Percentiles rank a stretch among this genome's conserved stretches.
These are phyloP conservation scores for Bacterosira constricta DNA, from an alignment of 108 stramenopile genomes.

Conservation along the genomic window DNA sequence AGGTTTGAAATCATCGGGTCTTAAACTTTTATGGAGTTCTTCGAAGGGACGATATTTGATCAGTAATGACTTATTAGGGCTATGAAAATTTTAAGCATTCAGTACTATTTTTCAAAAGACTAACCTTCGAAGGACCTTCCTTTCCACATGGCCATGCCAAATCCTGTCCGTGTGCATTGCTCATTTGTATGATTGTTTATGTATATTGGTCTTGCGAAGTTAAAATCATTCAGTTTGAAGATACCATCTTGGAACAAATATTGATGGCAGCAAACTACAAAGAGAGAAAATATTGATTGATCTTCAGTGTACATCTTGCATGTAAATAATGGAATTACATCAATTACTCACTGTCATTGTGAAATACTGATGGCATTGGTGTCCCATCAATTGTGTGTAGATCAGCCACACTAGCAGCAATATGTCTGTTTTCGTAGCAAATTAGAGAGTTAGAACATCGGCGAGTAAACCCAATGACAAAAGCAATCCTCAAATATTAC, in stretches of 20 bases:
- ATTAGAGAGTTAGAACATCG: neutral
- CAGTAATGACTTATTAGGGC: too few relatives aligned
- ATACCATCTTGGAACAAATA: slow-evolving; percentile 59
- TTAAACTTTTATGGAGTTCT: too few relatives aligned
- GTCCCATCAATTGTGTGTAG: slow-evolving; percentile 57
- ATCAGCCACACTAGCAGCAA: slow-evolving; percentile 59
- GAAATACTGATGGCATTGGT: slow-evolving; percentile 37
- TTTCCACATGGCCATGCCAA: slow-evolving; percentile 46
- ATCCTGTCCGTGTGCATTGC: slow-evolving; percentile 12
- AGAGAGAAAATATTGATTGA: neutral
- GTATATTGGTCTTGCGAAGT: slow-evolving; percentile 47
- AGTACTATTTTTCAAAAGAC: too few relatives aligned
- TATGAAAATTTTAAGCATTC: too few relatives aligned
- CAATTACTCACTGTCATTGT: slow-evolving; percentile 50
- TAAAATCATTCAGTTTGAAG: slow-evolving; percentile 64
- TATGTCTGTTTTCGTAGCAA: slow-evolving; percentile 26
- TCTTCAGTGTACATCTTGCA: neutral
- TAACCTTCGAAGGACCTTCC: slow-evolving; percentile 43
- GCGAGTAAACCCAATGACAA: too few relatives aligned
- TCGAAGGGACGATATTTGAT: too few relatives aligned
- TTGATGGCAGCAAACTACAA: slow-evolving; percentile 55
- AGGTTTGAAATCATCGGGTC: slow-evolving; percentile 17
- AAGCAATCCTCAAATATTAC: too few relatives aligned
- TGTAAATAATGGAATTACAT: neutral
- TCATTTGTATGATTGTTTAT: slow-evolving; percentile 21